Base-by-base conservation (phyloP, 805 yeast genomes). In the Ogataea siamensis region DNA sequence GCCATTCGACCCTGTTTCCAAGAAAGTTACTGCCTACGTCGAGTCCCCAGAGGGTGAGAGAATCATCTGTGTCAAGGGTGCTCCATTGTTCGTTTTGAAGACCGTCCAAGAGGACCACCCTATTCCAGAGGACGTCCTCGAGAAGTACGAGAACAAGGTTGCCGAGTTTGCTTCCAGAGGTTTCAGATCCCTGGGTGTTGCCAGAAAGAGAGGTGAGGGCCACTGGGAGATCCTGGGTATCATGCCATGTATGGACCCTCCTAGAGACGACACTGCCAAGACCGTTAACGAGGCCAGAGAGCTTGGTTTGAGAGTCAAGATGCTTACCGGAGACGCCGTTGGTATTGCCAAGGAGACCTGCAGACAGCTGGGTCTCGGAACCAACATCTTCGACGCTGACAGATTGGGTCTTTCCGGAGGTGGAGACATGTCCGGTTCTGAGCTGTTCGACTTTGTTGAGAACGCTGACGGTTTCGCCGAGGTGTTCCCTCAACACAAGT, bases 221-320 rank as follows among this genome's bases (percentile, higher is more conserved):
- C 94, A 86, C 80, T 88, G 96, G 96, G 96, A 88, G 74, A 87
- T 88, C 58, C 74, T 88, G 63, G 96, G 96, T 68, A 89, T 88
- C 68, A 87, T 88, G 96, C 96, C 96, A 70, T 87, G 95, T 74
- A 84, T 86, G 89, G 96, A 88, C 73, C 96, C 96, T 63, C 96
- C 96, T 73, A 85, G 96, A 80, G 95, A 88, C 73, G 96, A 88
- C 71, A 88, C 96, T 74, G 95, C 94, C 60, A 80, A 80, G 63
- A 88, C 96, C 65, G 93, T 88, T 65, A 68, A 74, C 68, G 96
- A 88, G 73, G 96, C 96, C 58, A 81, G 84, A 74, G 62, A 72
- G 55, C 79, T 88, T 63, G 96, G 96, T 80, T 78, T 88, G 64
- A 82, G 93, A 73, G 93, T 88, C 58, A 88, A 88, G 83, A 88